Evolutionary conservation across 345 rosid species (phyloP).

Genomic region (Anacardium occidentale): DNA sequence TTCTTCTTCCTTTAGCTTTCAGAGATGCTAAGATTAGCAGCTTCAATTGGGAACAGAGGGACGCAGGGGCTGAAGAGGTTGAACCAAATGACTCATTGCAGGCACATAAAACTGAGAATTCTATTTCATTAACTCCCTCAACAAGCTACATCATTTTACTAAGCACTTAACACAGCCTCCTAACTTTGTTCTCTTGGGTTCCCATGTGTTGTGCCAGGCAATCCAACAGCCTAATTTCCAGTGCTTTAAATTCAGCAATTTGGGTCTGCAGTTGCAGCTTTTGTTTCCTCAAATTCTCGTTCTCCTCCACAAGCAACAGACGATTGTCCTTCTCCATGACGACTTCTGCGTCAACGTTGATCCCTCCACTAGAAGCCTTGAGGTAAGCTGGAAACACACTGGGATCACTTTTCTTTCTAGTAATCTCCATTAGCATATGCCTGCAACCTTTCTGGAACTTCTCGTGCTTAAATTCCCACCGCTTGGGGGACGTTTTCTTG

Average conservation of each 20-base stretch:
- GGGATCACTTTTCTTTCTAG: slow-evolving; percentile 45
- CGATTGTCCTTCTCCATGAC: slow-evolving; percentile 4
- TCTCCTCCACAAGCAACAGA: slow-evolving; percentile 38
- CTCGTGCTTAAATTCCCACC: slow-evolving; percentile 64
- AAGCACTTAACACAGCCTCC: slow-evolving; percentile 24
- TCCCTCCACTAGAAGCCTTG: slow-evolving; percentile 30
- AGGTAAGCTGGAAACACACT: slow-evolving; percentile 49
- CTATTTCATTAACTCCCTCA: background rate
- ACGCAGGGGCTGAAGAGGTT: background rate
- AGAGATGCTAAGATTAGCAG: background rate
- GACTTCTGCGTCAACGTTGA: background rate
- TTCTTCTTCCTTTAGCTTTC: background rate
- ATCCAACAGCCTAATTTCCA: slow-evolving; percentile 46
- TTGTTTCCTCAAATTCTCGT: slow-evolving; percentile 39
- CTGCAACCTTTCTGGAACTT: slow-evolving; percentile 48
- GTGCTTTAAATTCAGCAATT: slow-evolving; percentile 41
- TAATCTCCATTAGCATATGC: slow-evolving; percentile 48
- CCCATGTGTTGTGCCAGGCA: slow-evolving; percentile 36
- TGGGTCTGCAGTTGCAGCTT: slow-evolving; percentile 44
- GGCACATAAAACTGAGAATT: background rate
- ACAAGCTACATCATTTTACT: background rate
- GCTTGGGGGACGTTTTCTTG: slow-evolving; percentile 54
- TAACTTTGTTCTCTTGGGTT: slow-evolving; percentile 21
- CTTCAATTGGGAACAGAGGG: background rate
- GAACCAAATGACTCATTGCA: background rate